A percentile compares a stretch with the other conserved stretches of the same genome.
These are phyloP conservation scores for Carex arenaria DNA, from an alignment of 202 grass and related monocot genomes.

Conservation along the genomic window DNA sequence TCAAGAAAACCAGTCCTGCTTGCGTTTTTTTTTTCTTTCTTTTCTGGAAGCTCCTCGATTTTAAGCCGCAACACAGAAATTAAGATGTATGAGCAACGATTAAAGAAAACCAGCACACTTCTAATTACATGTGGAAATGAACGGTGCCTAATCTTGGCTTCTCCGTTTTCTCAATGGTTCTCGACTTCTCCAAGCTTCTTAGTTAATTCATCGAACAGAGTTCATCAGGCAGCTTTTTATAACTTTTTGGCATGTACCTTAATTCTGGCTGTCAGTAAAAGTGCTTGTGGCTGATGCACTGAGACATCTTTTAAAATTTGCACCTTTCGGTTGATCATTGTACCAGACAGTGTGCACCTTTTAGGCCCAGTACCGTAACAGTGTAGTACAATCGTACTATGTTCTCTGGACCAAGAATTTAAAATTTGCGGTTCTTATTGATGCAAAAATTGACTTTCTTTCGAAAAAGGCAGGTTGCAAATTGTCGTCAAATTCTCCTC, in stretches of 20 bases:
- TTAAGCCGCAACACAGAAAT: no score
- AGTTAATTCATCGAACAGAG: neutral
- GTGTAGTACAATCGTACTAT: neutral
- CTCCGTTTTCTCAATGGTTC: neutral
- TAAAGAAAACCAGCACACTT: neutral
- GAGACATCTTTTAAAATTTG: neutral
- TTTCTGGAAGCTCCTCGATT: no score
- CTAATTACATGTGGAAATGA: no score
- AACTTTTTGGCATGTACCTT: neutral
- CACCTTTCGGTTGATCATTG: neutral
- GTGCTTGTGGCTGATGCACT: neutral
- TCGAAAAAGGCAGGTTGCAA: constrained; percentile 52
- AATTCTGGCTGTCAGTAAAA: neutral
- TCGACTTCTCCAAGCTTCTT: neutral
- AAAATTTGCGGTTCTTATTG: constrained; percentile 8
- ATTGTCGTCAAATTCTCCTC: constrained; percentile 51
- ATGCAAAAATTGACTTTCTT: constrained; percentile 59
- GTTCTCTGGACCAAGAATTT: neutral
- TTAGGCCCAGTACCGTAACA: neutral
- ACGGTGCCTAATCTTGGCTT: no score
- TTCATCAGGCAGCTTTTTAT: constrained; percentile 18
- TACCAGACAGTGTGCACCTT: neutral
- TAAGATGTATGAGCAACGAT: neutral
- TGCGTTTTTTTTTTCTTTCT: no score
- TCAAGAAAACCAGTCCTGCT: no score